Evolutionary conservation across 2,329 filamentous ascomycete species (phyloP).

Genomic region (Dactylellina parvicollis): DNA sequence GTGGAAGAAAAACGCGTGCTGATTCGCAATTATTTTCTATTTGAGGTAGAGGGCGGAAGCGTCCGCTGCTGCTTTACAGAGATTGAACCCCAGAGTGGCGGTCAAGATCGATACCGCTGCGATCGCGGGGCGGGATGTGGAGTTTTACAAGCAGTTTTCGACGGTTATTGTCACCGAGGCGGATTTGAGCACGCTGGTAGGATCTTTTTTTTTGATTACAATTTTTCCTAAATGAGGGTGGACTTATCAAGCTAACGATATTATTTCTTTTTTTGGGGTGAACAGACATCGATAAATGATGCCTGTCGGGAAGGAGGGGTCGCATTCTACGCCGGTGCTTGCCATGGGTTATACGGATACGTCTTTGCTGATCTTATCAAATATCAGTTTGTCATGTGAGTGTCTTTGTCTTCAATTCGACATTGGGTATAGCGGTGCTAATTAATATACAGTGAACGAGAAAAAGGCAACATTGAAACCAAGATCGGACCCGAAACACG

Average conservation of each 20-base stretch:
- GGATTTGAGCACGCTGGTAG: slow-evolving; percentile 72
- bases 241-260: background rate
- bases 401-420: background rate
- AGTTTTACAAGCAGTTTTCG: slow-evolving; percentile 82
- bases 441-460: slow-evolving; percentile 68
- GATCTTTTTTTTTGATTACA: too few species aligned
- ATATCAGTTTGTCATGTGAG: slow-evolving; percentile 81
- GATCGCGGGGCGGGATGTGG: slow-evolving; percentile 73
- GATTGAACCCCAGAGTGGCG: slow-evolving; percentile 87
- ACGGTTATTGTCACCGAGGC: slow-evolving; percentile 91
- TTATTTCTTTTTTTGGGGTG: slow-evolving; percentile 61
- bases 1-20: too few species aligned
- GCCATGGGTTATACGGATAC: slow-evolving; percentile 92
- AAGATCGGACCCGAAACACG: slow-evolving; percentile 73
- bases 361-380: slow-evolving; percentile 92
- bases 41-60: slow-evolving; percentile 76
- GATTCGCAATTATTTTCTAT: slow-evolving; percentile 9
- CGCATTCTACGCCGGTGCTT: slow-evolving; percentile 87
- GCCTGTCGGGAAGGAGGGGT: slow-evolving; percentile 79
- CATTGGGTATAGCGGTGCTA: background rate
- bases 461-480: slow-evolving; percentile 78
- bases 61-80: slow-evolving; percentile 78
- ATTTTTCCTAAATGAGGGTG: slow-evolving; percentile 1
- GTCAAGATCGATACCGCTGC: slow-evolving; percentile 76
- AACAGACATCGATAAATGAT: slow-evolving; percentile 74